Base-by-base conservation (phyloP, 2,329 filamentous ascomycete species). In the Botrytis hyacinthi region DNA sequence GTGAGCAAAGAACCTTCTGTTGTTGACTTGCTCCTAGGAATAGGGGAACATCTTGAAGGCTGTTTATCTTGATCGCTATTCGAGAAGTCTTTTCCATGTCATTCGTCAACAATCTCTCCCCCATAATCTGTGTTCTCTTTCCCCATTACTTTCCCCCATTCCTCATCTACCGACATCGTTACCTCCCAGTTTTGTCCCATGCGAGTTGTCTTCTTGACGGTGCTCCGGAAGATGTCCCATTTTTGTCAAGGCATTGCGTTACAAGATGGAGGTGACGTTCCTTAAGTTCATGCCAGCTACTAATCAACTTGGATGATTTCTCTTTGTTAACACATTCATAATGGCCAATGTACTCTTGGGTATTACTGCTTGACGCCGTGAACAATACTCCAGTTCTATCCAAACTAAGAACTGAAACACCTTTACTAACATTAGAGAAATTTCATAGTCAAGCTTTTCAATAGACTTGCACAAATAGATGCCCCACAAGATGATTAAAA, bases 211-310 rank as follows among this genome's bases (percentile, higher is more conserved):
- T 32, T 57, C 51, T 29, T 4, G 7, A 29, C 1, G 3, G 7
- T 29, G 0, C 2, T 18, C n/a, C n/a, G 1, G 14, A 57, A 18
- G 3, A 3, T 18, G 0, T 1, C 3, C 16, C 14, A 57, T 29
- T 4, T 29, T 57, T 32, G 14, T 1, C 6, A 0, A 32, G 0
- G 14, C 14, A 29, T 32, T 18, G n/a, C 51, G 7, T 9, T 57
- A 5, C n/a, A 57, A 57, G n/a, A 16, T 29, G 0, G 51, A 57
- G 0, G 3, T 18, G 14, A 16, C 2, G 2, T 18, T 57, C 14
- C 16, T 18, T 3, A 29, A 57, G n/a, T 14, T 9, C 51, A 57
- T 18, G 0, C 29, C 3, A 57, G n/a, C 51, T 57, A 29, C n/a
- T 7, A 18, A 57, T 3, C 14, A 29, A 29, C 12, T 57, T 29